Evolutionary conservation across 1,284 basidiomycete species (phyloP), one percentile per base, ranked within the genome.

Genomic region (Ganoderma leucocontextum): DNA sequence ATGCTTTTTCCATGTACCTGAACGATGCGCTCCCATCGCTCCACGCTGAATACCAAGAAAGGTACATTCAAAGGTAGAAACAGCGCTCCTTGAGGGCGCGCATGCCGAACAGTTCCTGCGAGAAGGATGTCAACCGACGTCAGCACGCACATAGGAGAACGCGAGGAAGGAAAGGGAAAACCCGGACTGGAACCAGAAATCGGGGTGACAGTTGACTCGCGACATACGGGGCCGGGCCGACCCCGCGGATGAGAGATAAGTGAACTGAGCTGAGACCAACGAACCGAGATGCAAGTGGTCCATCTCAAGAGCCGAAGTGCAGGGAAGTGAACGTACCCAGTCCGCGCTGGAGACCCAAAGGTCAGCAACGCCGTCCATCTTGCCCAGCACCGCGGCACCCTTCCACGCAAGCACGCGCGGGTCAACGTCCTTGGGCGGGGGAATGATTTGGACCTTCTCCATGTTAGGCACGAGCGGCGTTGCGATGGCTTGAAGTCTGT

Each of bases 381-480:
- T 94, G 38, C 92, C 95, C 67, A 99, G 88, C 25, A 98, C 95
- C n/a, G 93, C 90, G 22, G 94, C 95, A 6, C 97, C 97, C 80
- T 98, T 98, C 97, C 97, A 99, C 29, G 91, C 91, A 52, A 99
- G 85, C 61, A 95, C 91, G 44, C 90, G 88, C 6, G 95, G 95
- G 80, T 99, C 96, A 67, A 98, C 91, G 68, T 96, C 95, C 76
- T 96, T 94, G 1, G 96, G 96, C 2, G 95, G 92, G 19, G 96
- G 95, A 57, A 99, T 94, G 69, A 97, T 94, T 71, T 91, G 89
- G 12, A 96, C 91, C 77, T 94, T 92, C 78, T 93, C 91, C 87
- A 95, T 92, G 76, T 89, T 91, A 17, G 87, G 84, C 41, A 94
- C 91, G 35, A 94, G 80, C 0, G 94, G 92, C n/a, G 92, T 92